Base-by-base conservation (phyloP, 2,329 filamentous ascomycete species). In the Aureobasidium sp. region DNA sequence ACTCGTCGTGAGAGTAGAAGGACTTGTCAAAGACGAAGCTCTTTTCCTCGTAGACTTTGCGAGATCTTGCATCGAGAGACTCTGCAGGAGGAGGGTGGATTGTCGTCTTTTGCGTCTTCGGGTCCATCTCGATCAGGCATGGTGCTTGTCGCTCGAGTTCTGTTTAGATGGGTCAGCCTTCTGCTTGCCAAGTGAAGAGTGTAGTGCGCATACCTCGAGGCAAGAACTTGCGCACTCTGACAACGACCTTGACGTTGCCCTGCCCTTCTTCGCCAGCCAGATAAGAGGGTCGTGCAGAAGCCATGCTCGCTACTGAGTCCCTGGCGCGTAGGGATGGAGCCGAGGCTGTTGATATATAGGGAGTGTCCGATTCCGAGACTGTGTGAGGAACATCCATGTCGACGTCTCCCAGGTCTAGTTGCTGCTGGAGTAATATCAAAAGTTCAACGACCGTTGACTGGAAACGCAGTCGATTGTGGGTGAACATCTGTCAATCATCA, bases 21-120 rank as follows among this genome's bases (percentile, higher is more conserved):
- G 92, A 97, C 72, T 91, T 96, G 79, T 99, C 94, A 73, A 99
- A 99, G 2, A 90, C 92, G 71, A 99, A 99, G 0, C 81, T 83
- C 76, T 95, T 97, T 71, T 96, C 90, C 71, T 97, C 91, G 61
- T 89, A 79, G 8, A 88, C 79, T 73, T 88, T 93, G 65, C 90
- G 85, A 42, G 84, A 83, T 74, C 86, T 87, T 39, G 68, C 69
- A 22, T 62, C 56, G 37, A 71, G 69, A 5, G 70, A 67, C 3
- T 64, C 49, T 14, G 70, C 44, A n/a, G 65, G 64, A 1, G 92
- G 91, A 3, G 87, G 84, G 48, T 86, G 81, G 5, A 99, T 82
- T 1, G 84, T 95, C 1, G 94, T 99, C 72, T 84, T 83, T 76
- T 99, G 91, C 2, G 88, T 91, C 37, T 83, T 77, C 24, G 93